Evolutionary conservation across 2,329 filamentous ascomycete genomes (phyloP), one percentile per base, ranked within the genome.

Genomic region (Aspergillus aculeatus): DNA sequence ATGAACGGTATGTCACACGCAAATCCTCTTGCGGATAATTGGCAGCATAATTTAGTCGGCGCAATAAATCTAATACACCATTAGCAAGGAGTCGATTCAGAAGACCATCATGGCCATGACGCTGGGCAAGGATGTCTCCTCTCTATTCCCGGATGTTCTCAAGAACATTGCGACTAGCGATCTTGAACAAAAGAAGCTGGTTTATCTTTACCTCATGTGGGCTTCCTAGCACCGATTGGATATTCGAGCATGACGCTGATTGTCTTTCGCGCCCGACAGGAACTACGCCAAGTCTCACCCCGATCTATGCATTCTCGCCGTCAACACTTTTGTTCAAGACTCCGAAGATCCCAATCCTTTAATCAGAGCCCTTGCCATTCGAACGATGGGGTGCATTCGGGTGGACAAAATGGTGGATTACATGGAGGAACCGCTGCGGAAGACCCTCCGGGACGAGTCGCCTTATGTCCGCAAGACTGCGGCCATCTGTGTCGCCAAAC

Each of bases 91-190:
- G 82, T 91, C 95, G 24, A 99, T 99, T 69, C 95, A 99, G 76
- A 98, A 96, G 84, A 99, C 95, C 66, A 99, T 99, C 81, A 98
- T 98, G 93, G 93, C 95, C 75, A 99, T 99, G 95, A 99, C 95
- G 1, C 78, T 99, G 69, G 95, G 95, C 77, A 99, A 99, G 79
- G 95, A 99, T 80, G 95, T 99, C 61, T 99, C 95, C 56, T 91
- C 93, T 58, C 82, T 99, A 65, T 99, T 99, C 75, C 95, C 95
- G 2, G 95, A 99, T 74, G 95, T 99, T 35, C 82, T 99, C 65
- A 99, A 99, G 84, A 99, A 99, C 74, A 99, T 99, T 77, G 95
- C 95, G 60, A 99, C 95, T 1, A 83, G 80, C 50, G 95, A 99
- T 73, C 81, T 99, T 64, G 95, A 99, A 76, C 95, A 99, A 82